Base-by-base conservation (phyloP, 176 grass and related monocot species). In the Triticum timopheevii region DNA sequence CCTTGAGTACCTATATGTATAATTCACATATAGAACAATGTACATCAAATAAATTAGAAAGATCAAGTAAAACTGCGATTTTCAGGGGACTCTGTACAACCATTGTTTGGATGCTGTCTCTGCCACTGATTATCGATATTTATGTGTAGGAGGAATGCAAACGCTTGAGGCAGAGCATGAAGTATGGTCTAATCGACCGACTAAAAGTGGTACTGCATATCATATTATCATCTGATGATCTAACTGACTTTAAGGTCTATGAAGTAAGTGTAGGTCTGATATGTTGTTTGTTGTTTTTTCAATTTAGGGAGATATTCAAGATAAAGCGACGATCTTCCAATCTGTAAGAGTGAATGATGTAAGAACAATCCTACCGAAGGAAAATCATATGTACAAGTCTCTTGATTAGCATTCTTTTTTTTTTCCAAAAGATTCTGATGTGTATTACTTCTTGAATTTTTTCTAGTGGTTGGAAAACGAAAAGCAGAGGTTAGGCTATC, bases 261-360 rank as follows among this genome's bases (percentile, higher is more conserved):
- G 49, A 80, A 54, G 83, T 47, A 61, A 84, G 47, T 69, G 17
- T 84, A 44, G n/a, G 38, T 88, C 88, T 90, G 74, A 90, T 88
- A 36, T 61, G n/a, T 16, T 90, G 76, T 72, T 80, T 79, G 2
- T 64, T 78, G 47, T 81, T 72, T 31, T 77, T 71, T 77, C 40
- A 79, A 84, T 72, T 72, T 80, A 99, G 97, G 92, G 97, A 25
- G 85, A 91, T 88, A 25, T 99, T 80, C 92, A 87, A 84, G 87
- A 91, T 78, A 99, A 97, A 87, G 92, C 87, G 33, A 91, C 79
- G 69, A 84, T 91, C 80, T 88, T 99, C 66, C 94, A 89, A 82
- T 91, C 89, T 94, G 87, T 92, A 76, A 96, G 94, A 90, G 90
- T 99, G 81, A 91, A 92, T 54, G 94, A 99, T 87, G 97, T 99